Evolutionary conservation across 2,329 filamentous ascomycete species (phyloP).

Genomic region (Arthrocladium fulminans): DNA sequence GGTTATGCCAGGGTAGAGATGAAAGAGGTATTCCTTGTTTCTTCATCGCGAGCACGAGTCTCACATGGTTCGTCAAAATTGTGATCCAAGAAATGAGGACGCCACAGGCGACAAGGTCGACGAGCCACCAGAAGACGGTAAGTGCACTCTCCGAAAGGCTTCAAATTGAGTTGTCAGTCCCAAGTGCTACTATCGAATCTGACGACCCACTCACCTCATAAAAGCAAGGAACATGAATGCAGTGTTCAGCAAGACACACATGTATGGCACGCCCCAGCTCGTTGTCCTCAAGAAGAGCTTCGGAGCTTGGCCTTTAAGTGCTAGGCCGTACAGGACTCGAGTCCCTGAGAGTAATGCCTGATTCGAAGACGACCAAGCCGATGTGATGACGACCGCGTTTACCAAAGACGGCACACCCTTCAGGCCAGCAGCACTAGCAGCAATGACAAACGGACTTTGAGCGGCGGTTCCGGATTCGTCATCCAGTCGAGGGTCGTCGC

Average conservation of each 20-base stretch:
- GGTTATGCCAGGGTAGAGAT: conserved; percentile 54
- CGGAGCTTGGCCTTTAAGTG: conserved; percentile 32
- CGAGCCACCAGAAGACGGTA: conserved; percentile 58
- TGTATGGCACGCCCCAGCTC: conserved; percentile 19
- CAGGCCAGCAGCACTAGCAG: conserved; percentile 32
- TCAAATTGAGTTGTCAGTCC: neutral
- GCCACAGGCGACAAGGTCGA: conserved; percentile 53
- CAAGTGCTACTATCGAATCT: neutral
- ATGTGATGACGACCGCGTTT: conserved; percentile 34
- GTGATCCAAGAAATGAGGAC: conserved; percentile 56
- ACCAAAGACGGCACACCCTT: conserved; percentile 31
- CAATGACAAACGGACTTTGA: conserved; percentile 46
- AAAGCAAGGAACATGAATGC: conserved; percentile 23
- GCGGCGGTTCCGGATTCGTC: conserved; percentile 31
- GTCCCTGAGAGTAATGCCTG: conserved; percentile 31
- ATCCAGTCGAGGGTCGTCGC: conserved; percentile 26
- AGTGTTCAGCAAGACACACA: conserved; percentile 18
- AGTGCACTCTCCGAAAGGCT: conserved; percentile 39
- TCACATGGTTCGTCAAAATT: conserved; percentile 52
- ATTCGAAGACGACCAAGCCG: conserved; percentile 37
- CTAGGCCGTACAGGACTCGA: conserved; percentile 32
- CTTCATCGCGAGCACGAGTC: conserved; percentile 47
- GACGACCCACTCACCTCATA: conserved; percentile 12
- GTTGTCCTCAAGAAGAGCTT: conserved; percentile 25
- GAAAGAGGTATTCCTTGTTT: conserved; percentile 44